phyloP scores from a whole-genome alignment of 164 flowering plant species.

The Paratinospora sagittata region DNA sequence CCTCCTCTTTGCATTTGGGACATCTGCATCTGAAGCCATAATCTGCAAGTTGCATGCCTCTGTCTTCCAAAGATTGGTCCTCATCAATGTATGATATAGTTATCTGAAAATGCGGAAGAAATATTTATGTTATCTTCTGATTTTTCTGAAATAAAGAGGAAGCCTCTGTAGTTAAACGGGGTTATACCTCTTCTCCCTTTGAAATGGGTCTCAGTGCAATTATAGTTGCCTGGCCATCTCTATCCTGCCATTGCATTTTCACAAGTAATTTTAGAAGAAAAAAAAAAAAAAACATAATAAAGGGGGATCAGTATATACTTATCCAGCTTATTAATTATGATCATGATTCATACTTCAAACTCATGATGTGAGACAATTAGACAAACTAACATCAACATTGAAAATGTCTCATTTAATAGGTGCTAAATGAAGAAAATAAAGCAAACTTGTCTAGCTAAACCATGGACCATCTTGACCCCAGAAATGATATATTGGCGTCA shows the following conservation, averaged over 20 bases:
- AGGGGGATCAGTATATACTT: no score
- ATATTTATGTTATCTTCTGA: background rate
- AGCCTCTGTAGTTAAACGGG: background rate
- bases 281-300: no score
- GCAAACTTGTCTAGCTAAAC: background rate
- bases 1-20: conserved; percentile 53
- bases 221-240: conserved; percentile 89
- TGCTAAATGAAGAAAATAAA: background rate
- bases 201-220: conserved; percentile 49
- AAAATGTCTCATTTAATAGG: background rate
- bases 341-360: background rate
- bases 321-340: background rate
- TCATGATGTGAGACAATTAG: background rate
- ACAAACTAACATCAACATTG: no score
- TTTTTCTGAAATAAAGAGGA: background rate
- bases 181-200: conserved; percentile 73
- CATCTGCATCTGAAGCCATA: conserved; percentile 85
- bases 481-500: background rate
- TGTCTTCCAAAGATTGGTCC: conserved; percentile 66
- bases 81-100: conserved; percentile 94
- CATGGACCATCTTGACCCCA: no score
- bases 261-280: background rate
- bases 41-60: conserved; percentile 77
- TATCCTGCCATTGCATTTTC: conserved; percentile 50
- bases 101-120: conserved; percentile 38